These are phyloP conservation scores for Pyrenochaeta sp. DNA, from an alignment of 2,329 filamentous ascomycete genomes.

Conservation along the genomic window DNA sequence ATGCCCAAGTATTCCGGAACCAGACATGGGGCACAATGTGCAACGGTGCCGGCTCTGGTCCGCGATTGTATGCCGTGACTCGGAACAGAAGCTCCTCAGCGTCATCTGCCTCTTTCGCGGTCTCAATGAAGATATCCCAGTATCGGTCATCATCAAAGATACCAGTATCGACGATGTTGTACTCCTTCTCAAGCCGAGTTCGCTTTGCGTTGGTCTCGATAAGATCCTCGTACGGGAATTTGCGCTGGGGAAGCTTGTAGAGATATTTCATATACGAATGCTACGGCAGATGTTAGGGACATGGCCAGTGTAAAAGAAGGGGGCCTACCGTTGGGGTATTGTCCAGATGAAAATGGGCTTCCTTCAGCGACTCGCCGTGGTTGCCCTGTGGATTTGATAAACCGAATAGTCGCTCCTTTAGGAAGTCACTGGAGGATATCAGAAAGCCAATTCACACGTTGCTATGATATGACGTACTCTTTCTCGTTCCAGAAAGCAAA, in stretches of 20 bases:
- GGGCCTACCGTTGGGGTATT: constrained; percentile 77
- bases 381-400: constrained; percentile 96
- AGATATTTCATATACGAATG: constrained; percentile 99
- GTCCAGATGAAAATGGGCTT: constrained; percentile 94
- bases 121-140: constrained; percentile 98
- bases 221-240: constrained; percentile 91
- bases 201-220: constrained; percentile 83
- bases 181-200: constrained; percentile 80
- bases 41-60: constrained; percentile 85
- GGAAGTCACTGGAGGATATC: constrained; percentile 72
- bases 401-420: constrained; percentile 95
- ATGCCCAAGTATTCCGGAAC: constrained; percentile 98
- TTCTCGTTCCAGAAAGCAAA: constrained; percentile 99
- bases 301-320: constrained; percentile 51
- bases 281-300: constrained; percentile 55
- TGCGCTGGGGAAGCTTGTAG: constrained; percentile 94
- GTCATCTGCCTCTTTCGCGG: constrained; percentile 91
- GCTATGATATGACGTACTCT: constrained; percentile 68
- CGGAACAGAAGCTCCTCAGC: constrained; percentile 92
- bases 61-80: constrained; percentile 95
- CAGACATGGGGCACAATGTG: constrained; percentile 95
- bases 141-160: constrained; percentile 89
- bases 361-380: constrained; percentile 96
- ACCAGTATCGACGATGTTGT: constrained; percentile 89
- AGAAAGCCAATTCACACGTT: constrained; percentile 41